phyloP scores from a whole-genome alignment of 768 basidiomycete species.

The Thelephora ganbajun region DNA sequence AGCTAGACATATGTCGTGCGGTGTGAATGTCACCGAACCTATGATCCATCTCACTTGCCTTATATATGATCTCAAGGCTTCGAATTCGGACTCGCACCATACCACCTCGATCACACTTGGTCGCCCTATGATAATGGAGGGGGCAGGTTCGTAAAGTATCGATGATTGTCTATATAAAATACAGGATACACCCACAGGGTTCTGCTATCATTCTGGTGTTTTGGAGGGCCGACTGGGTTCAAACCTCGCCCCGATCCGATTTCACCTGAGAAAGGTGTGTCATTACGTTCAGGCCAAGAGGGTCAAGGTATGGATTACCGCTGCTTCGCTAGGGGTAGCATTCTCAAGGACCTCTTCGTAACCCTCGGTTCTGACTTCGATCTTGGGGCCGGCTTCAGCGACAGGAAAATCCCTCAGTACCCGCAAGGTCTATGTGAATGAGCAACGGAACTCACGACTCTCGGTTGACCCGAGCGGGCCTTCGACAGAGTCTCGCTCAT shows the following conservation, averaged over 20 bases:
- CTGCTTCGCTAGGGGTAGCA: neutral
- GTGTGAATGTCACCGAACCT: too few relatives aligned
- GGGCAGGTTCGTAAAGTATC: too few relatives aligned
- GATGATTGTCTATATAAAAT: too few relatives aligned
- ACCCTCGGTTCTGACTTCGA: neutral
- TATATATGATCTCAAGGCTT: too few relatives aligned
- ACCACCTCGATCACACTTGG: too few relatives aligned
- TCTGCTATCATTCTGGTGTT: too few relatives aligned
- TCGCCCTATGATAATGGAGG: too few relatives aligned
- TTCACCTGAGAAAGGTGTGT: neutral
- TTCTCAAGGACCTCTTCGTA: neutral
- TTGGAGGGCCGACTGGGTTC: neutral
- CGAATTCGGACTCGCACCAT: too few relatives aligned
- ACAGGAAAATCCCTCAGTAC: neutral
- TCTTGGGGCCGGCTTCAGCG: neutral
- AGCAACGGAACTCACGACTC: neutral
- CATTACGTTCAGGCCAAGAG: neutral
- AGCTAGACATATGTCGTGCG: too few relatives aligned
- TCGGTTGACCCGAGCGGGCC: constrained; percentile 11
- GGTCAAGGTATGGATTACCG: neutral
- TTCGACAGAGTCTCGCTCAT: constrained; percentile 13
- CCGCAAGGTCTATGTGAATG: neutral
- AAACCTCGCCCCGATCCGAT: neutral
- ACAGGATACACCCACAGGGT: too few relatives aligned
- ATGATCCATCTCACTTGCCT: too few relatives aligned